These are phyloP conservation scores for Tuber melanosporum DNA, from an alignment of 495 filamentous ascomycete genomes.

Conservation along the genomic window DNA sequence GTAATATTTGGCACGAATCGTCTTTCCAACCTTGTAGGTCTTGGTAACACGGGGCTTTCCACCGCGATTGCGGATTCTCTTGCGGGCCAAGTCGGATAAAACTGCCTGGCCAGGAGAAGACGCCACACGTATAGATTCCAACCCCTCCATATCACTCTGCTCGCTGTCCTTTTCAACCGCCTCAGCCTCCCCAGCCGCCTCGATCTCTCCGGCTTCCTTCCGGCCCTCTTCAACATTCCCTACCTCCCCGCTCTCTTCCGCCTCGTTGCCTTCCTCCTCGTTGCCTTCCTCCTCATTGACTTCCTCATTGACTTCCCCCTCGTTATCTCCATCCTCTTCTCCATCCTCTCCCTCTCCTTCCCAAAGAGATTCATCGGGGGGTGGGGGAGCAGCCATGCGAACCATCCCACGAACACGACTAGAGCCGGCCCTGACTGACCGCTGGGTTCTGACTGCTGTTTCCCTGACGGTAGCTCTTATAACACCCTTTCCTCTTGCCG, in stretches of 20 bases:
- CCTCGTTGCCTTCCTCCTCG: neutral
- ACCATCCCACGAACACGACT: neutral
- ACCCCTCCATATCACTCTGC: neutral
- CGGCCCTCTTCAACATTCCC: neutral
- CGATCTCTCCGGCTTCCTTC: neutral
- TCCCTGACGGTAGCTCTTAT: constrained; percentile 34
- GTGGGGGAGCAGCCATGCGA: neutral
- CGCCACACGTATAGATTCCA: constrained; percentile 1
- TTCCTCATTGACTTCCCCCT: neutral
- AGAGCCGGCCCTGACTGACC: constrained; percentile 10
- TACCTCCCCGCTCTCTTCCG: neutral
- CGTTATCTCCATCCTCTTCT: neutral
- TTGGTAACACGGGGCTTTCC: constrained; percentile 33
- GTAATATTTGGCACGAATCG: constrained; percentile 29
- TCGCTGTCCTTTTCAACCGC: neutral
- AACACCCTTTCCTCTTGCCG: neutral
- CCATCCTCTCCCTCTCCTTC: neutral
- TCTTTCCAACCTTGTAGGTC: constrained; percentile 41
- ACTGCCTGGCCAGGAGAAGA: neutral
- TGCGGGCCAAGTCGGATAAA: constrained; percentile 6
- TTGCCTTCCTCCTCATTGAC: neutral
- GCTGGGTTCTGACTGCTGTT: constrained; percentile 47
- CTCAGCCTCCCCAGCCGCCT: neutral
- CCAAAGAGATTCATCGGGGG: neutral
- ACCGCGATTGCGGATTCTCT: constrained; percentile 26